Base-by-base conservation (phyloP, 257 asterid species). In the Cordia subcordata region DNA sequence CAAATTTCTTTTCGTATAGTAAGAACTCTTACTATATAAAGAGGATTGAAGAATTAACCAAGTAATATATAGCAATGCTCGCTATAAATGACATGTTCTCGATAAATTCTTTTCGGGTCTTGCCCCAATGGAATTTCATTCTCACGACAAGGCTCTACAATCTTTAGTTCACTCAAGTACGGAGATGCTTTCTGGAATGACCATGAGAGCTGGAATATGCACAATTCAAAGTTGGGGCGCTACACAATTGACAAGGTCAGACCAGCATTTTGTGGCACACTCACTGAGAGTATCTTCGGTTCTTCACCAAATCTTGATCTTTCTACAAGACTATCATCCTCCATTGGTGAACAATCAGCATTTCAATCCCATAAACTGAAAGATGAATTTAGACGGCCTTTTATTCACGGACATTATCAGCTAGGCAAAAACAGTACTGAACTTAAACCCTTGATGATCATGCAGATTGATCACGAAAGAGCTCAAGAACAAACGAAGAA, bases 151-250 rank as follows among this genome's bases (percentile, higher is more conserved):
- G 47, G 10, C 33, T 4, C 16, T 37, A 37, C 51, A 14, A 33
- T 20, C 46, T 27, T 12, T 60, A 11, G 45, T 56, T 37, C 50
- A 44, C 21, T 58, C 52, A 35, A 88, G 69, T 77, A 70, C 62
- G 86, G 83, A 61, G 83, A 83, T 64, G 76, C 74, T 40, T 67
- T 74, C 21, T 81, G 82, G 83, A 73, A 55, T 23, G 68, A 64
- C 17, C 69, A 73, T 10, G 80, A 61, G 45, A 79, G 77, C 60
- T 72, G 84, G 88, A 67, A 5, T 8, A 8, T 77, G 74, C 81
- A 66, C 5, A 70, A 53, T 50, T 64, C 83, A 1, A 14, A 62
- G 2, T 42, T 51, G 56, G 67, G 64, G 55, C 69, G 68, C 32
- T 64, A 63, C 46, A 40, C 73, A 57, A 66, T 56, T 22, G 62